Evolutionary conservation across 768 basidiomycete species (phyloP).

Genomic region (Boletales sp.): DNA sequence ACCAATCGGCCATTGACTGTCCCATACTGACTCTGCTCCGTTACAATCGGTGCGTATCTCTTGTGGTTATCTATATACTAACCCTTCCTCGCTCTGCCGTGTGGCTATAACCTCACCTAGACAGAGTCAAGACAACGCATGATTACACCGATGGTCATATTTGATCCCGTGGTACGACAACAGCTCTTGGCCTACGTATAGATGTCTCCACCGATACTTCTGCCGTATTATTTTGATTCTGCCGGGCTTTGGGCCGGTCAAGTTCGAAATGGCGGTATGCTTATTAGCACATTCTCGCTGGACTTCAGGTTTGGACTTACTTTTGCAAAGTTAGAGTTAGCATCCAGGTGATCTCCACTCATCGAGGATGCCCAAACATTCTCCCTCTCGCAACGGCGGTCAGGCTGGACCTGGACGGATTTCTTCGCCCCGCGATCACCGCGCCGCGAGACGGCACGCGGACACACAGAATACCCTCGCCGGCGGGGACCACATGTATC

Average conservation of each 20-base stretch:
- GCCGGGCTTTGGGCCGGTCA: slow-evolving; percentile 8
- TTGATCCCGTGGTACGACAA: too few relatives aligned
- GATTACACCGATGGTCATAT: too few relatives aligned
- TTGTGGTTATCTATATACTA: too few relatives aligned
- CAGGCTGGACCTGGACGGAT: slow-evolving; percentile 22
- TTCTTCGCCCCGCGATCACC: not conserved
- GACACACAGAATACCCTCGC: not conserved
- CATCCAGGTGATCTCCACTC: slow-evolving; percentile 17
- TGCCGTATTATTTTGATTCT: not conserved
- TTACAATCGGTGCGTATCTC: too few relatives aligned
- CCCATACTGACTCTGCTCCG: too few relatives aligned
- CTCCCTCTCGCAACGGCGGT: slow-evolving; percentile 1
- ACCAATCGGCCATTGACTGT: too few relatives aligned
- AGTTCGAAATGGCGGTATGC: slow-evolving; percentile 13
- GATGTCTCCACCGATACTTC: too few relatives aligned
- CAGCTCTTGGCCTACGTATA: too few relatives aligned
- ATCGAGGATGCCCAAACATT: slow-evolving; percentile 16
- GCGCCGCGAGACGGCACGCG: not conserved
- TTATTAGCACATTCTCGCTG: slow-evolving; percentile 8
- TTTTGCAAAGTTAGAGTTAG: slow-evolving; percentile 1
- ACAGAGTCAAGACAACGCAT: too few relatives aligned
- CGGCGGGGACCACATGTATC: not conserved
- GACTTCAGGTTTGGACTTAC: not conserved
- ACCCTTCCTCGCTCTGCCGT: too few relatives aligned
- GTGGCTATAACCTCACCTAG: too few relatives aligned